These are phyloP conservation scores for Apophysomyces ossiformis DNA, from an alignment of 371 early-diverging fungal species.

Conservation along the genomic window DNA sequence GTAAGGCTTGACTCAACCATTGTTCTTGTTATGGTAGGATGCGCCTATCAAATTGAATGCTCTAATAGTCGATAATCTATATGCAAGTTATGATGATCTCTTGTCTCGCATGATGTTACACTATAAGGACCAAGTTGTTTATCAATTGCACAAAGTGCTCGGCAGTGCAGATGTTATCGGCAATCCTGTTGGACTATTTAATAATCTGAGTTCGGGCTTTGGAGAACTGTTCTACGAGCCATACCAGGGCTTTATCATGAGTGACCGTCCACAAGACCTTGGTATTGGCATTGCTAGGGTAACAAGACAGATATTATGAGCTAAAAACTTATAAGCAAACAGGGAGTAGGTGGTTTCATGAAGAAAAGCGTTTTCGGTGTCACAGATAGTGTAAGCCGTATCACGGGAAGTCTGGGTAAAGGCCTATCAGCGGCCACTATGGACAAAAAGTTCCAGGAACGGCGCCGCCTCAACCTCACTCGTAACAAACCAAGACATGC, in stretches of 20 bases:
- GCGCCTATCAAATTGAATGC: slow-evolving; percentile 86
- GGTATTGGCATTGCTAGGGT: slow-evolving; percentile 93
- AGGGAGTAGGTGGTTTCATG: slow-evolving; percentile 90
- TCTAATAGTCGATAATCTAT: slow-evolving; percentile 79
- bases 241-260: slow-evolving; percentile 95
- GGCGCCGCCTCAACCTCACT: slow-evolving; percentile 76
- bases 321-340: not conserved
- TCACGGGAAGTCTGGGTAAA: slow-evolving; percentile 96
- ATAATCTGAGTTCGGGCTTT: slow-evolving; percentile 93
- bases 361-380: slow-evolving; percentile 97
- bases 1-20: not conserved
- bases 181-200: slow-evolving; percentile 95
- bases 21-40: slow-evolving; percentile 49
- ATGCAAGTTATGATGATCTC: slow-evolving; percentile 61
- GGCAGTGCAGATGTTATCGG: slow-evolving; percentile 92
- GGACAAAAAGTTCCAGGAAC: slow-evolving; percentile 91
- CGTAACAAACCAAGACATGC: slow-evolving; percentile 95
- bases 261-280: slow-evolving; percentile 94
- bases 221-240: slow-evolving; percentile 98
- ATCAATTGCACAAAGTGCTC: slow-evolving; percentile 83
- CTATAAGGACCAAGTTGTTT: slow-evolving; percentile 78
- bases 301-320: slow-evolving; percentile 13
- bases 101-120: slow-evolving; percentile 50
- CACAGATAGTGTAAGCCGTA: slow-evolving; percentile 92
- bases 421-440: slow-evolving; percentile 95